Conservation (phyloP, 1,139 yeast species). For the Geotrichum siamense region DNA sequence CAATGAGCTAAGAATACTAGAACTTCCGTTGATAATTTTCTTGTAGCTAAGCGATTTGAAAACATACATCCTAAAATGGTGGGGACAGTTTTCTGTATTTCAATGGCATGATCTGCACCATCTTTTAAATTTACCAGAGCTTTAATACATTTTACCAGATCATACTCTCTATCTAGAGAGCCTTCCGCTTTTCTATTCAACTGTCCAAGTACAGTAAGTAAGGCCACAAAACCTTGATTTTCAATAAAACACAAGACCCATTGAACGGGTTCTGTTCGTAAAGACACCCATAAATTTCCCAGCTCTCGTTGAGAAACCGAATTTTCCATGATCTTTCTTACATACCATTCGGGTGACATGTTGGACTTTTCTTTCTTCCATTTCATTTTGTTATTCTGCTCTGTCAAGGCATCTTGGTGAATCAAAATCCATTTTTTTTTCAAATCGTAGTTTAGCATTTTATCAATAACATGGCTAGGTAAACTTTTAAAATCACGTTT, state of each 20-base stretch:
- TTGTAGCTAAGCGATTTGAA: conserved; percentile 60
- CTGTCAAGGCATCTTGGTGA: conserved; percentile 78
- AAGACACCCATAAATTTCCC: conserved; percentile 80
- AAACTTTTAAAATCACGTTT: conserved; percentile 75
- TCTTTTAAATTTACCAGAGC: conserved; percentile 50
- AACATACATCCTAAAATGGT: conserved; percentile 55
- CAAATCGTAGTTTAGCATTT: conserved; percentile 65
- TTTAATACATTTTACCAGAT: conserved; percentile 55
- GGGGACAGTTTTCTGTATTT: conserved; percentile 45
- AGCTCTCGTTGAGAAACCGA: conserved; percentile 63
- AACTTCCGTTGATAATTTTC: conserved; percentile 78
- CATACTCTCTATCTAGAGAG: conserved; percentile 50
- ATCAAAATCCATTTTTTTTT: conserved; percentile 90
- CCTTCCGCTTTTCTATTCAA: conserved; percentile 37
- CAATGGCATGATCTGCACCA: conserved; percentile 52
- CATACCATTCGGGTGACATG: conserved; percentile 68
- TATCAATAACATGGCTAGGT: conserved; percentile 70
- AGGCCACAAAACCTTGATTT: conserved; percentile 82
- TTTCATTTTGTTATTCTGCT: conserved; percentile 53
- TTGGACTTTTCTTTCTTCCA: conserved; percentile 34
- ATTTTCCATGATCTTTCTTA: conserved; percentile 64
- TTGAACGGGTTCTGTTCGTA: conserved; percentile 82
- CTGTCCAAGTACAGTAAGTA: conserved; percentile 52
- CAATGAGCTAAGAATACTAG: conserved; percentile 49
- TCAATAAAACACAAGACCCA: conserved; percentile 83